A percentile compares a stretch with the other conserved stretches of the same genome.
Evolutionary conservation across 2,329 filamentous ascomycete species (phyloP).

Genomic region (Ophiostoma piceae): DNA sequence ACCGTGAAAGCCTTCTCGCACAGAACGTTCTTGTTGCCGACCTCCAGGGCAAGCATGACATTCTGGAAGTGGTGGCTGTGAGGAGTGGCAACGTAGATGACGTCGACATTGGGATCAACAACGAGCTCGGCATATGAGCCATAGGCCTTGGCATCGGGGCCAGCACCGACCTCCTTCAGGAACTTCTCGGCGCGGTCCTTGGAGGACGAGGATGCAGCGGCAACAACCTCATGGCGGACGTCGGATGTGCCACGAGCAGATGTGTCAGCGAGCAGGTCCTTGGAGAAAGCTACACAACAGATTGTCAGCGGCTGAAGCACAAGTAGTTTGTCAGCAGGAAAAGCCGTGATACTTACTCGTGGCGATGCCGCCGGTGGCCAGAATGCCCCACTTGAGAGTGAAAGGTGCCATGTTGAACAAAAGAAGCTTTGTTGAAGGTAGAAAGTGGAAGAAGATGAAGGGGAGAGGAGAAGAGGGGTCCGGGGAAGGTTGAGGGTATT

Average conservation of each 20-base stretch:
- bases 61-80: constrained; percentile 94
- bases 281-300: constrained; percentile 54
- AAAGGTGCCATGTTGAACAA: constrained; percentile 35
- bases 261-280: constrained; percentile 73
- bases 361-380: constrained; percentile 57
- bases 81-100: constrained; percentile 83
- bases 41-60: constrained; percentile 73
- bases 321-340: neutral
- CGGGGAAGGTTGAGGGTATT: neutral
- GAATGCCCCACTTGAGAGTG: constrained; percentile 54
- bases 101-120: constrained; percentile 70
- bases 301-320: neutral
- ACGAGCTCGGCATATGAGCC: constrained; percentile 79
- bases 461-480: neutral
- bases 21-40: constrained; percentile 73
- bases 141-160: constrained; percentile 61
- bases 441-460: neutral
- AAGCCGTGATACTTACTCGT: constrained; percentile 41
- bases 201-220: constrained; percentile 74
- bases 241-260: constrained; percentile 63
- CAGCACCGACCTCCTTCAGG: constrained; percentile 64
- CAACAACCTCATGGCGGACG: constrained; percentile 69
- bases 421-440: neutral
- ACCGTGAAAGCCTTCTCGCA: constrained; percentile 90
- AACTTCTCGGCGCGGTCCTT: constrained; percentile 65